A percentile compares a stretch with the other conserved stretches of the same genome.
phyloP scores from a whole-genome alignment of 1,139 yeast species.

The Lizanozyma gosingica region DNA sequence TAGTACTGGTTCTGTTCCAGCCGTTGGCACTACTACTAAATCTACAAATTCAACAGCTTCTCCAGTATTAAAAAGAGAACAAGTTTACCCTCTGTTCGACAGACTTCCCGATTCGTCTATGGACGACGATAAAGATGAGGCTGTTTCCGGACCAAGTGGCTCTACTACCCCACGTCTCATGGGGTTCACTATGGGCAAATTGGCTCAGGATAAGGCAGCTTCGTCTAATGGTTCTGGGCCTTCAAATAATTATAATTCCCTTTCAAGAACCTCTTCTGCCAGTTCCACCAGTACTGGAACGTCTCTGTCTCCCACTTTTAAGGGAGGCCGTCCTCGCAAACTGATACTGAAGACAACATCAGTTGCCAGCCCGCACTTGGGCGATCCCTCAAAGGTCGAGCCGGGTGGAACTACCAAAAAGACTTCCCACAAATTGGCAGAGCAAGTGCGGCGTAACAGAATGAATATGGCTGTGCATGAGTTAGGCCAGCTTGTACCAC shows the following conservation, averaged over 20 bases:
- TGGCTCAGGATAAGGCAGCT: conserved; percentile 14
- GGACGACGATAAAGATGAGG: not conserved
- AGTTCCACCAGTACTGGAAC: conserved; percentile 4
- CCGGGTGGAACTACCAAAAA: conserved; percentile 39
- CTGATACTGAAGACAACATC: conserved; percentile 7
- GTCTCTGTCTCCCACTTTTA: not conserved
- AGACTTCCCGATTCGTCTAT: not conserved
- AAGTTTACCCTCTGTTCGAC: not conserved
- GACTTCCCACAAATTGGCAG: conserved; percentile 87
- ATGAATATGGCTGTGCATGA: conserved; percentile 82
- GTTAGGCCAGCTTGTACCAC: conserved; percentile 60
- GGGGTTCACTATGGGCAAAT: conserved; percentile 43
- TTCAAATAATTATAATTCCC: not conserved
- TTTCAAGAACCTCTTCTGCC: conserved; percentile 1
- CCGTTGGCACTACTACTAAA: too few species aligned
- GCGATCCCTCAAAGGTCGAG: conserved; percentile 4
- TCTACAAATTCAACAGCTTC: not conserved
- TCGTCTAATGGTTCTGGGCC: conserved; percentile 1
- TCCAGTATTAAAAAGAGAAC: not conserved
- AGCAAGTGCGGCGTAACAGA: conserved; percentile 89
- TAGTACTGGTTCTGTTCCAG: conserved; percentile 12
- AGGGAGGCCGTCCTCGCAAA: not conserved
- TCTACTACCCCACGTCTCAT: conserved; percentile 17
- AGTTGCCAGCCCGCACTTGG: conserved; percentile 6
- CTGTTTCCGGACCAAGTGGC: conserved; percentile 1